Evolutionary conservation across 371 early-diverging fungal genomes (phyloP), one percentile per base, ranked within the genome.

Genomic region (Homolaphlyctis polyrhiza): DNA sequence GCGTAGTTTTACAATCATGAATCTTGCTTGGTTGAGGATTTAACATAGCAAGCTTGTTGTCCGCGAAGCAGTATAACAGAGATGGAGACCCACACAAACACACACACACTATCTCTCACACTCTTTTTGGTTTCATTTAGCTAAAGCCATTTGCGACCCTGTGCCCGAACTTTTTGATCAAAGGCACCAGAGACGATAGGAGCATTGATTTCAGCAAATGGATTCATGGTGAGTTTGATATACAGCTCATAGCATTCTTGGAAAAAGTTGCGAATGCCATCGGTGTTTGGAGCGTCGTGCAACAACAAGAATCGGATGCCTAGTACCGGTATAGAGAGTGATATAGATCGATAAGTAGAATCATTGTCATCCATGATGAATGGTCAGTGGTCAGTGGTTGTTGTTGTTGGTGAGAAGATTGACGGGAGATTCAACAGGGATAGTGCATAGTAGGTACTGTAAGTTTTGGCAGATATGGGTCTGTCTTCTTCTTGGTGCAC

Each of bases 241-340:
- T 92, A 96, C 0, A 91, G 73, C 73, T 97, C 98, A 65, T 96
- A 92, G 47, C 85, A 79, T 47, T 96, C 98, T 35, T 80, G 82
- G 72, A 97, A 95, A 74, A 97, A 96, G 66, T 83, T 78, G 57
- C 87, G 86, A 57, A 97, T 92, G 30, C 89, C 87, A 59, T 97
- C 98, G 50, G 91, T 90, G 62, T 90, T 87, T 70, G 86, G 85
- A 50, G 86, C 74, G 54, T 95, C 95, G 71, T 96, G 97, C 47
- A 97, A 71, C n/a, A 97, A 81, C 87, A 97, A 84, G 48, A 97
- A 81, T 47, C 91, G 88, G 8, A 87, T 85, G 67, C 91, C 90
- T n/a, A n/a, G n/a, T n/a, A n/a, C n/a, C n/a, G n/a, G n/a, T n/a
- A 88, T 73, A 16, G 62, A 45, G 52, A 39, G 35, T 45, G 3